Percentiles rank a stretch among this genome's conserved stretches.
phyloP scores from a whole-genome alignment of 257 asterid species.

The Scutellaria minor region DNA sequence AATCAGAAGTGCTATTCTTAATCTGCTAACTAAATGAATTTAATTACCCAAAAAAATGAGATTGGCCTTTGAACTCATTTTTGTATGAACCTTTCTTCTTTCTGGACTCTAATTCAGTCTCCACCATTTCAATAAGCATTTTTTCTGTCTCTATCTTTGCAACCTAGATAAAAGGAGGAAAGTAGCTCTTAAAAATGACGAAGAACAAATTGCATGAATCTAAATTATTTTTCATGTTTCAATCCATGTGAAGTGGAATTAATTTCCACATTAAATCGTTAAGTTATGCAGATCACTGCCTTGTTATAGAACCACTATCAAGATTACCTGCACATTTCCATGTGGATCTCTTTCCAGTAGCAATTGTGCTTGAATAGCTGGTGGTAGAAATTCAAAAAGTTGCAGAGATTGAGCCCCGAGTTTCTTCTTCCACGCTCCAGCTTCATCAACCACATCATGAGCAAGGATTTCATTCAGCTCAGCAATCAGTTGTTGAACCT shows the following conservation, averaged over 20 bases:
- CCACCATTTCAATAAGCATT: constrained; percentile 86
- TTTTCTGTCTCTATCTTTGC: constrained; percentile 49
- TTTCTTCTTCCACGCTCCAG: constrained; percentile 77
- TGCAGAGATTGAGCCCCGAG: constrained; percentile 61
- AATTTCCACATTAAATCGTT: no score
- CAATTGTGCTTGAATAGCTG: constrained; percentile 78
- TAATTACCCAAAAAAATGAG: constrained; percentile 76
- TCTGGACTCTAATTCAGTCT: constrained; percentile 67
- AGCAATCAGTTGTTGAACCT: constrained; percentile 80
- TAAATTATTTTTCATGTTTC: not conserved
- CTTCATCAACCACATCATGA: constrained; percentile 76
- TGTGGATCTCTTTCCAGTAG: constrained; percentile 90
- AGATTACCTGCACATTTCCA: constrained; percentile 80
- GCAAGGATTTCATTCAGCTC: constrained; percentile 86
- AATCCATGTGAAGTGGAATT: not conserved
- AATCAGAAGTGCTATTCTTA: not conserved
- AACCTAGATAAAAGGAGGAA: constrained; percentile 48
- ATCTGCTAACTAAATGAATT: not conserved
- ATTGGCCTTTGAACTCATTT: constrained; percentile 65
- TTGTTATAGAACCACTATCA: not conserved
- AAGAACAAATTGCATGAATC: not conserved
- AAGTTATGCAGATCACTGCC: no score
- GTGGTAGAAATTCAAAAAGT: constrained; percentile 75
- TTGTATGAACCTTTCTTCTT: constrained; percentile 57
- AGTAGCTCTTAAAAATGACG: not conserved